phyloP scores from a whole-genome alignment of 2,329 filamentous ascomycete genomes.

The Byssochlamys sp. region DNA sequence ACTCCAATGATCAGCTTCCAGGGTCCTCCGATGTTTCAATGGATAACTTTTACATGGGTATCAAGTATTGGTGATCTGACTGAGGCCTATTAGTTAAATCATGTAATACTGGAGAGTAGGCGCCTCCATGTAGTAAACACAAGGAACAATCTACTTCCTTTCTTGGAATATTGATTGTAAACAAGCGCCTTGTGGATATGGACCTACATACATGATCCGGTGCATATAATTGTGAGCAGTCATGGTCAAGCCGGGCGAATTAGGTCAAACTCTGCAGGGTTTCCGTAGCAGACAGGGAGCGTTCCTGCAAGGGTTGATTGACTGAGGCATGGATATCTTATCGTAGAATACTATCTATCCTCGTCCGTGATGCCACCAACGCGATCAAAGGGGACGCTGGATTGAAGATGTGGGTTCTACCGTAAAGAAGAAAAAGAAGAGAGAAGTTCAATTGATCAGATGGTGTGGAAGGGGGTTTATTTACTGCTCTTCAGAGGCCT shows the following conservation, averaged over 20 bases:
- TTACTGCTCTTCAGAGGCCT: neutral
- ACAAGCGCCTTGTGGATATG: neutral
- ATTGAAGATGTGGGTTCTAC: neutral
- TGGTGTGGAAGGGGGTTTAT: neutral
- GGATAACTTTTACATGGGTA: neutral
- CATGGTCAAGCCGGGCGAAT: neutral
- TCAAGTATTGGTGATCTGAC: too few species aligned
- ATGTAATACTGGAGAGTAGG: too few species aligned
- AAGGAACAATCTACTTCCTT: neutral
- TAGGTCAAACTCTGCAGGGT: neutral
- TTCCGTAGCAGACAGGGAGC: neutral
- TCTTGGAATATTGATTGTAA: neutral
- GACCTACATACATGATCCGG: too few species aligned
- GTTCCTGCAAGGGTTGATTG: neutral
- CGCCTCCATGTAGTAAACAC: neutral
- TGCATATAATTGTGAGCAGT: neutral
- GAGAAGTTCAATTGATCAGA: too few species aligned
- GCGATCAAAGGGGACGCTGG: neutral
- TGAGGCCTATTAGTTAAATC: too few species aligned
- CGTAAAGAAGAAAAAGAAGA: neutral
- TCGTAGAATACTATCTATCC: neutral
- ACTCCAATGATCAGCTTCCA: neutral
- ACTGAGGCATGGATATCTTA: neutral
- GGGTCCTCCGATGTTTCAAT: neutral
- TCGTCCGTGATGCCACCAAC: neutral